These are phyloP conservation scores for Dissoconium aciculare DNA, from an alignment of 2,329 filamentous ascomycete species.

Conservation along the genomic window DNA sequence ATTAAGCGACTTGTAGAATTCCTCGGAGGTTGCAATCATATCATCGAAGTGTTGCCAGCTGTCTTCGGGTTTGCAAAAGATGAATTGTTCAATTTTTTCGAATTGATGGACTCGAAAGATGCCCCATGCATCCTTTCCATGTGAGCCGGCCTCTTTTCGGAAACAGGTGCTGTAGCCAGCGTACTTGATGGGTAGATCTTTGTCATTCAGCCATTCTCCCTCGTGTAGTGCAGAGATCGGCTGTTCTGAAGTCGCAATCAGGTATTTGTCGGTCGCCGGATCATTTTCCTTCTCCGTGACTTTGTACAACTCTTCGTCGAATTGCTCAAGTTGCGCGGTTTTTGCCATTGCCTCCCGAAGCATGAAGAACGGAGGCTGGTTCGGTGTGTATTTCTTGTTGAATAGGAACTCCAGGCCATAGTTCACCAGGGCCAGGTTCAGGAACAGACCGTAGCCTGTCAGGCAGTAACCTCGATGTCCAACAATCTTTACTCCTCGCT, in stretches of 20 bases:
- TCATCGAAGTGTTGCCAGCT: constrained; percentile 87
- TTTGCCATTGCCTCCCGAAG: constrained; percentile 92
- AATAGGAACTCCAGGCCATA: constrained; percentile 85
- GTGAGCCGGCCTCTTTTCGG: constrained; percentile 83
- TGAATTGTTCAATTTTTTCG: constrained; percentile 78
- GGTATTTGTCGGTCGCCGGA: constrained; percentile 65
- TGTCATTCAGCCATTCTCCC: constrained; percentile 77
- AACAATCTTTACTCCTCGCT: constrained; percentile 84
- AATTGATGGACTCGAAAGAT: constrained; percentile 98
- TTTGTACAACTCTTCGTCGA: constrained; percentile 97
- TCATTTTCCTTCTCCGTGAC: constrained; percentile 72
- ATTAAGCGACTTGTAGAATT: constrained; percentile 82
- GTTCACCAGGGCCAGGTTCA: constrained; percentile 87
- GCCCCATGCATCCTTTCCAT: constrained; percentile 89
- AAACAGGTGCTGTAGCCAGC: constrained; percentile 90
- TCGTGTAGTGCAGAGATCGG: constrained; percentile 77
- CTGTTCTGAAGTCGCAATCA: constrained; percentile 80
- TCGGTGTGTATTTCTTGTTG: constrained; percentile 44
- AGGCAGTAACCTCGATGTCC: constrained; percentile 91
- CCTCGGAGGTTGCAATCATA: constrained; percentile 83
- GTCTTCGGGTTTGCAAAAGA: constrained; percentile 70
- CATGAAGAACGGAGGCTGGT: constrained; percentile 85
- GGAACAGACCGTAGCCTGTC: constrained; percentile 73
- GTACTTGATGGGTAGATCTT: constrained; percentile 77
- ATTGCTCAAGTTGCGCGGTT: constrained; percentile 91